Conservation (phyloP, 2,329 filamentous ascomycete genomes). For the Mariannaea sp. region DNA sequence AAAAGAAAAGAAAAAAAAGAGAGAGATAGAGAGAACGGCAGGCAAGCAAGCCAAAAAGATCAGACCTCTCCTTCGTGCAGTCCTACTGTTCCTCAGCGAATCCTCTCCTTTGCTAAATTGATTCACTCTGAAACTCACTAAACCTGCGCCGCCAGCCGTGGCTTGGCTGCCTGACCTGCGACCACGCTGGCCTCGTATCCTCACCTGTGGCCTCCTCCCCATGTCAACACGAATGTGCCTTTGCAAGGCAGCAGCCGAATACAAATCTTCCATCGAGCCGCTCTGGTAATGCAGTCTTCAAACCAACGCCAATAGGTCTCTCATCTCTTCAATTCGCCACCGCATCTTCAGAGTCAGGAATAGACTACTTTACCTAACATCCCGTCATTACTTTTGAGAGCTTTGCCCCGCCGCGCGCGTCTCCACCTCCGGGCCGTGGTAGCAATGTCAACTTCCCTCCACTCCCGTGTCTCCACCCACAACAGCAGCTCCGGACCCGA, state of each 20-base stretch:
- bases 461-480: constrained; percentile 31
- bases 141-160: constrained; percentile 16
- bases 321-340: neutral
- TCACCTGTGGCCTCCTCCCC: constrained; percentile 15
- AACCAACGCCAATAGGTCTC: neutral
- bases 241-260: constrained; percentile 37
- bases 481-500: constrained; percentile 24
- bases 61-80: constrained; percentile 8
- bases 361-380: too few relatives aligned
- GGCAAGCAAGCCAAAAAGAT: too few relatives aligned
- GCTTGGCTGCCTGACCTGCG: constrained; percentile 20
- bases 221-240: constrained; percentile 21
- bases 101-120: constrained; percentile 12
- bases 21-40: too few relatives aligned
- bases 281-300: neutral
- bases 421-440: constrained; percentile 1
- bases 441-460: constrained; percentile 30
- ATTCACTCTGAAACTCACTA: constrained; percentile 30
- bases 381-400: too few relatives aligned
- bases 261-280: constrained; percentile 29
- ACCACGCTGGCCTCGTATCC: constrained; percentile 29
- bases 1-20: too few relatives aligned
- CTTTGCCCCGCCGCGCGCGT: too few relatives aligned
- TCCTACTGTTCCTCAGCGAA: too few relatives aligned
- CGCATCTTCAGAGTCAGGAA: constrained; percentile 13